Percentiles rank a stretch among this genome's conserved stretches.
Conservation (phyloP, 805 yeast genomes). For the Monosporozyma siamensis region DNA sequence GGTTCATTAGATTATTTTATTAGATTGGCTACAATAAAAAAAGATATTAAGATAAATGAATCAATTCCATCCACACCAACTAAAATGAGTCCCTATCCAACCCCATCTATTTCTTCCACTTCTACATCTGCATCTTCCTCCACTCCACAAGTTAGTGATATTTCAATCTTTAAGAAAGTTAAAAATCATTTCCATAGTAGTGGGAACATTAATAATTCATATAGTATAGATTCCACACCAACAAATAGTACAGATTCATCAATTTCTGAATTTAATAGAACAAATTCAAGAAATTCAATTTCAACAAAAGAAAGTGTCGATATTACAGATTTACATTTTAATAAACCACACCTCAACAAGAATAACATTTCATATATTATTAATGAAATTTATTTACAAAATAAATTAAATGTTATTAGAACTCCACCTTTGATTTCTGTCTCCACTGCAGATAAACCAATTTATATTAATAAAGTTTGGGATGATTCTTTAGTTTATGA, state of each 20-base stretch:
- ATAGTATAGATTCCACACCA: neutral
- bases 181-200: conserved; percentile 4
- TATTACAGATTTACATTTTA: neutral
- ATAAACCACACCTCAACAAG: neutral
- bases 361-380: neutral
- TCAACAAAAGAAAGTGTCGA: neutral
- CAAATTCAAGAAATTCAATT: neutral
- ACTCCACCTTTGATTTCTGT: conserved; percentile 34
- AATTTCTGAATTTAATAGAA: neutral
- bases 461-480: conserved; percentile 70
- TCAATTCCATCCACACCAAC: neutral
- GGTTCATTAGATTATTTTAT: conserved; percentile 23
- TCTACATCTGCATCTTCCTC: neutral
- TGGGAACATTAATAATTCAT: neutral
- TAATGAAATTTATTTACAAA: conserved; percentile 18
- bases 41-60: neutral
- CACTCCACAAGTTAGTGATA: neutral
- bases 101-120: too few species aligned
- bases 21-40: conserved; percentile 8
- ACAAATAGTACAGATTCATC: neutral
- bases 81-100: too few species aligned
- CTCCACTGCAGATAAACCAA: conserved; percentile 52
- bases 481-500: conserved; percentile 61
- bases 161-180: conserved; percentile 2
- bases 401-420: conserved; percentile 31